phyloP scores from a whole-genome alignment of 1,284 basidiomycete species.

The Pseudozyma flocculosa region DNA sequence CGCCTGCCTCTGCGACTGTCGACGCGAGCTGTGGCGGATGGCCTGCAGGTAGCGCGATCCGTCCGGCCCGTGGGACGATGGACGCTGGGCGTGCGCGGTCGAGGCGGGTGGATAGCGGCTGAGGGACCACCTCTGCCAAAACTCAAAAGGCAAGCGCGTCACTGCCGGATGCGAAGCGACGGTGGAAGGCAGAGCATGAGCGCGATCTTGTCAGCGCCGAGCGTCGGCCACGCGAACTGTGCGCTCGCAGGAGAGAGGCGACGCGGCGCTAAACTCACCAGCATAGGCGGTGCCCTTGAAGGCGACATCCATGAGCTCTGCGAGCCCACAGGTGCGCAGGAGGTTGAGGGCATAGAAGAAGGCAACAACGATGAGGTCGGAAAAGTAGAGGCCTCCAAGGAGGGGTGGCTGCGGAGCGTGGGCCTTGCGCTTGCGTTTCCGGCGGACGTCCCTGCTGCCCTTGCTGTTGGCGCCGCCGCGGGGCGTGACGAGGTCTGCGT shows the following conservation, averaged over 20 bases:
- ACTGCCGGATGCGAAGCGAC: background rate
- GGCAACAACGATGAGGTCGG: conserved; percentile 50
- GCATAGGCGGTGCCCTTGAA: conserved; percentile 39
- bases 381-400: conserved; percentile 52
- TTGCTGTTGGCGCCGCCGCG: background rate
- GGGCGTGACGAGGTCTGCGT: no score
- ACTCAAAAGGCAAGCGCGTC: conserved; percentile 33
- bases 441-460: conserved; percentile 4
- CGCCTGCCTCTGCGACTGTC: no score
- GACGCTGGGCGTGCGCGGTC: no score
- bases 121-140: conserved; percentile 37
- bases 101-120: conserved; percentile 27
- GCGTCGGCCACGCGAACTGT: no score
- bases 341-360: conserved; percentile 48
- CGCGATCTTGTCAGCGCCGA: no score
- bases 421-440: conserved; percentile 10
- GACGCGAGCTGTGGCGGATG: no score
- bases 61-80: no score
- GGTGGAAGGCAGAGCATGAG: background rate
- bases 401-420: conserved; percentile 12
- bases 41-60: no score
- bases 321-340: conserved; percentile 44
- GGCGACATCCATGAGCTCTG: conserved; percentile 48
- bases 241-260: no score
- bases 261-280: no score